These are phyloP conservation scores for Dalechampia spathulata DNA, from an alignment of 441 rosid species.

Conservation along the genomic window DNA sequence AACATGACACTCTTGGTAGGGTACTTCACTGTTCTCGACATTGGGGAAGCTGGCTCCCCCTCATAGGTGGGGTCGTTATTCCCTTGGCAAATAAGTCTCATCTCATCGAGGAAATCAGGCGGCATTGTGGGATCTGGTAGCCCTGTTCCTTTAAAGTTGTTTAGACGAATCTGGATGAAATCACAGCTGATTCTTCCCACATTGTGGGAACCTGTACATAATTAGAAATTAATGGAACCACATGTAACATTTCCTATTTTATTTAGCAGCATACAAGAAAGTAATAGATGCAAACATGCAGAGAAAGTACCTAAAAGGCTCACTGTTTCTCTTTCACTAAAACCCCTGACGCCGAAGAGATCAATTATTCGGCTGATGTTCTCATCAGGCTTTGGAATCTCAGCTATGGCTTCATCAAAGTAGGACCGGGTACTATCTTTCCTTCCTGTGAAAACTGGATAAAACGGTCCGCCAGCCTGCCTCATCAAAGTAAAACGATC, in stretches of 20 bases:
- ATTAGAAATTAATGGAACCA: neutral
- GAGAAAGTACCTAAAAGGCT: constrained; percentile 33
- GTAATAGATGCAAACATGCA: neutral
- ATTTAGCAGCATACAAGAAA: neutral
- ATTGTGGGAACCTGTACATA: constrained; percentile 31
- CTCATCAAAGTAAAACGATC: neutral
- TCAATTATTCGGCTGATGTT: constrained; percentile 24
- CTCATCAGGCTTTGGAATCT: constrained; percentile 33
- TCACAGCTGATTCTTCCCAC: constrained; percentile 35
- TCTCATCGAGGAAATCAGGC: constrained; percentile 28
- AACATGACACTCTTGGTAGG: constrained; percentile 5
- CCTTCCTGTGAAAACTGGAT: constrained; percentile 46
- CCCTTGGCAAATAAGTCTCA: too few relatives aligned
- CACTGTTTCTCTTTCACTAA: constrained; percentile 38
- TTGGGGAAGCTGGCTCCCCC: constrained; percentile 6
- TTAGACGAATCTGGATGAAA: constrained; percentile 26
- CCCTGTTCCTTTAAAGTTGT: constrained; percentile 27
- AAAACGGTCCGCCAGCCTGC: constrained; percentile 46
- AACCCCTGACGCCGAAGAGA: constrained; percentile 34
- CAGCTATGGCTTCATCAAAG: constrained; percentile 27
- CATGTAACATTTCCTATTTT: neutral
- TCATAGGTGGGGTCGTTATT: constrained; percentile 1
- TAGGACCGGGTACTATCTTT: constrained; percentile 37
- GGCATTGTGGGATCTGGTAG: constrained; percentile 27
- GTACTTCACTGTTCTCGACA: constrained; percentile 3